These are phyloP conservation scores for Canavalia gladiata DNA, from an alignment of 306 rosid species.

Conservation along the genomic window DNA sequence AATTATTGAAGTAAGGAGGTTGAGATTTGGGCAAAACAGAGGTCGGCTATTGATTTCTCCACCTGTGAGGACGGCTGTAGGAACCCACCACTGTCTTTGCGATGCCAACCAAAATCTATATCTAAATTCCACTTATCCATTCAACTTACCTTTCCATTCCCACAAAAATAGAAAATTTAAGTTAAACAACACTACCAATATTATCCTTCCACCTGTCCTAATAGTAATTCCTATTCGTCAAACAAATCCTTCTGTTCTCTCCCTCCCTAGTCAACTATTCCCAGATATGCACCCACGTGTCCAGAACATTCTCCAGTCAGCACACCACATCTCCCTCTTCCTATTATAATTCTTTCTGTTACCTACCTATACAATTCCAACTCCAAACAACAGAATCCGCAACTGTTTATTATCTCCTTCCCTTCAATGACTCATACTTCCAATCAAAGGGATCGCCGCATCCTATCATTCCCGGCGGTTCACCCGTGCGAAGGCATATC, in stretches of 20 bases:
- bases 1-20: constrained; percentile 1
- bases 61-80: constrained; percentile 60
- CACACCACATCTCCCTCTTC: not conserved
- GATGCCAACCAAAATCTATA: not conserved
- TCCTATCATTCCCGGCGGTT: constrained; percentile 79
- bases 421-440: constrained; percentile 48
- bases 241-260: constrained; percentile 11
- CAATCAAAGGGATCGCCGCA: constrained; percentile 62
- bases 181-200: constrained; percentile 7
- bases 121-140: not conserved
- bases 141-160: not conserved
- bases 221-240: not conserved
- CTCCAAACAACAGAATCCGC: not conserved
- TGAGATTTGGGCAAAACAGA: constrained; percentile 15
- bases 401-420: not conserved
- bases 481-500: constrained; percentile 71
- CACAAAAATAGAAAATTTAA: not conserved
- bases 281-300: constrained; percentile 50
- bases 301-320: constrained; percentile 4
- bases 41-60: constrained; percentile 45
- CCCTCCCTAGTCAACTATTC: not conserved
- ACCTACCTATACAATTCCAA: not conserved
- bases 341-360: constrained; percentile 32
- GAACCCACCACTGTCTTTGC: constrained; percentile 48
- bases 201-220: constrained; percentile 53